Percentiles rank a stretch among this genome's conserved stretches.
Conservation (phyloP, 2,329 filamentous ascomycete genomes). For the Diaporthe vaccinii region DNA sequence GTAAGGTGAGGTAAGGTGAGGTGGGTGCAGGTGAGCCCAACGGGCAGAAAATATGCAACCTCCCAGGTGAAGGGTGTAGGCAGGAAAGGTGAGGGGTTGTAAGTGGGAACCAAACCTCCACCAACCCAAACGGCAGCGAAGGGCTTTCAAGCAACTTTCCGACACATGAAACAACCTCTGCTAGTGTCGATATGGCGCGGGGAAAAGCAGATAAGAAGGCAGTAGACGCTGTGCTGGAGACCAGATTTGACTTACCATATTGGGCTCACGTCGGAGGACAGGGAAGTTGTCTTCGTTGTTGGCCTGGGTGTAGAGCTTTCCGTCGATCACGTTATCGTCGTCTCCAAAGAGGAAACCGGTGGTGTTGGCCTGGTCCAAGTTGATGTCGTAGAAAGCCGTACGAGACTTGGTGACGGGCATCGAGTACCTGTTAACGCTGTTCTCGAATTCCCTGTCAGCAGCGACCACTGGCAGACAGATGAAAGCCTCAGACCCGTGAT, state of each 20-base stretch:
- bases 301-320: slow-evolving; percentile 78
- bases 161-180: slow-evolving; percentile 54
- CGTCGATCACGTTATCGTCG: slow-evolving; percentile 75
- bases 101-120: slow-evolving; percentile 9
- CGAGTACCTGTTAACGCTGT: slow-evolving; percentile 88
- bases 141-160: slow-evolving; percentile 56
- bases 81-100: background rate
- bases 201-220: background rate
- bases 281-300: slow-evolving; percentile 89
- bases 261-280: slow-evolving; percentile 75
- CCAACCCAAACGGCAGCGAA: slow-evolving; percentile 31
- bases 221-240: background rate
- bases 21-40: background rate
- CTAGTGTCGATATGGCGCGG: background rate
- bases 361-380: slow-evolving; percentile 85
- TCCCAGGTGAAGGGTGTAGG: slow-evolving; percentile 3
- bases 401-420: slow-evolving; percentile 87
- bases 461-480: background rate
- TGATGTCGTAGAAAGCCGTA: slow-evolving; percentile 74
- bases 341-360: slow-evolving; percentile 89
- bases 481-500: background rate
- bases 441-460: slow-evolving; percentile 31
- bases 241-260: slow-evolving; percentile 57
- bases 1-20: background rate
- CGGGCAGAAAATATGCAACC: slow-evolving; percentile 8